Evolutionary conservation across 1,284 basidiomycete species (phyloP).

Genomic region (Leccinum cinnamomeum): DNA sequence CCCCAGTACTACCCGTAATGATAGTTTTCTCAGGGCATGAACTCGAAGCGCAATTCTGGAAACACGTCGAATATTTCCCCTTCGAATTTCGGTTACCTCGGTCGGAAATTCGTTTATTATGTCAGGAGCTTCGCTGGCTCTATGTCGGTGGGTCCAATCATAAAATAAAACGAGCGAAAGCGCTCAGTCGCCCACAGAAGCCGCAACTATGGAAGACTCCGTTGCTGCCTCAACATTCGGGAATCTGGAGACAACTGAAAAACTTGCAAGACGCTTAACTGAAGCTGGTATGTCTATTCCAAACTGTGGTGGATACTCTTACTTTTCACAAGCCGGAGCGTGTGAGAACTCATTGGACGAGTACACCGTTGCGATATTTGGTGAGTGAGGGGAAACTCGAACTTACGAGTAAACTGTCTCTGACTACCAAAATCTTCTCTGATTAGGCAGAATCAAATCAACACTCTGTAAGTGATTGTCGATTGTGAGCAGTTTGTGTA

Average conservation of each 20-base stretch:
- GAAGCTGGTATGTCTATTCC: neutral
- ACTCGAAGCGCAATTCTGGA: neutral
- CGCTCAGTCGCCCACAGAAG: neutral
- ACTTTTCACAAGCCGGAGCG: neutral
- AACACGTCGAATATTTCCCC: neutral
- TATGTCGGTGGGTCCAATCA: neutral
- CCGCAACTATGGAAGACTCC: neutral
- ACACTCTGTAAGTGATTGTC: neutral
- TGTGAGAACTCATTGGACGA: neutral
- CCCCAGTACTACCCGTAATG: neutral
- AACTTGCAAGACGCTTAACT: neutral
- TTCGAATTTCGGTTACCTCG: neutral
- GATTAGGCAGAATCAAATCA: neutral
- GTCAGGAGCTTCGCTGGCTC: neutral
- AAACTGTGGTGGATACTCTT: neutral
- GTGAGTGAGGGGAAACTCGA: neutral
- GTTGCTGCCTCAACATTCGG: neutral
- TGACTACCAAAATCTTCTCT: neutral
- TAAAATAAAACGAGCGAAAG: neutral
- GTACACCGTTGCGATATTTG: neutral
- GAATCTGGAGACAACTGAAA: neutral
- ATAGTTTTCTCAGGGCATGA: neutral
- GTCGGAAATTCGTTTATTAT: neutral
- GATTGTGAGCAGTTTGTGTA: neutral
- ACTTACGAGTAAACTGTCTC: neutral